phyloP scores from a whole-genome alignment of 768 basidiomycete genomes.

The Krasilnikovozyma curviuscula region DNA sequence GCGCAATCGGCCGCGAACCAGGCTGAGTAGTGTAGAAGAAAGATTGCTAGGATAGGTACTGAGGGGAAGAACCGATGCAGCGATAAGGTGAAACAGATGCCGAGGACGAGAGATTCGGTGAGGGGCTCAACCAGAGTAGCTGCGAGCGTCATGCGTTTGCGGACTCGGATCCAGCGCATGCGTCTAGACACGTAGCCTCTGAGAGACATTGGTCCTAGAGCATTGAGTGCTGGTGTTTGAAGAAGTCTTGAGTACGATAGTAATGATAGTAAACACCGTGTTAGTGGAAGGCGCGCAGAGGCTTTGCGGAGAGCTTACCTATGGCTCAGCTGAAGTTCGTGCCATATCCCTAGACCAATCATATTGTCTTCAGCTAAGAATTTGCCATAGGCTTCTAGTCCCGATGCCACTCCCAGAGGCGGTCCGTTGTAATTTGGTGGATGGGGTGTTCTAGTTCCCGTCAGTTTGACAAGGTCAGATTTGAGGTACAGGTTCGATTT shows the following conservation, averaged over 20 bases:
- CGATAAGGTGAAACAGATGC: slow-evolving; percentile 43
- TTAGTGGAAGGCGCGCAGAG: too few species aligned
- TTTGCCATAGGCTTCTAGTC: slow-evolving; percentile 60
- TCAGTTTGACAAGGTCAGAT: slow-evolving; percentile 60
- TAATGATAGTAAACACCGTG: too few species aligned
- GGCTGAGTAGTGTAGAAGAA: slow-evolving; percentile 33
- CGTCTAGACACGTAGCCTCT: slow-evolving; percentile 70
- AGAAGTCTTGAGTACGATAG: too few species aligned
- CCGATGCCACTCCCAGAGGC: too few species aligned
- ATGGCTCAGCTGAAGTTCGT: slow-evolving; percentile 72
- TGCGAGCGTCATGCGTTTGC: slow-evolving; percentile 74
- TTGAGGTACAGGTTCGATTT: slow-evolving; percentile 89
- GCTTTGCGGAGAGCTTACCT: slow-evolving; percentile 68
- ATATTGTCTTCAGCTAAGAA: slow-evolving; percentile 97
- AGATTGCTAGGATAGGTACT: slow-evolving; percentile 28
- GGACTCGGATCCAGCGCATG: slow-evolving; percentile 88
- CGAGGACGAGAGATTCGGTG: slow-evolving; percentile 63
- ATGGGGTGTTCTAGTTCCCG: too few species aligned
- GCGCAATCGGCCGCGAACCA: slow-evolving; percentile 65
- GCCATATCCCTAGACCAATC: slow-evolving; percentile 84
- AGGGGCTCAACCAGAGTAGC: slow-evolving; percentile 83
- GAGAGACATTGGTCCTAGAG: slow-evolving; percentile 71
- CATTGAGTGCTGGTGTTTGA: slow-evolving; percentile 67
- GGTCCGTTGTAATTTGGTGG: too few species aligned
- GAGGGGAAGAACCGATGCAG: slow-evolving; percentile 30